Evolutionary conservation across 2,329 filamentous ascomycete species (phyloP).

Genomic region (Arthroderma uncinatum): DNA sequence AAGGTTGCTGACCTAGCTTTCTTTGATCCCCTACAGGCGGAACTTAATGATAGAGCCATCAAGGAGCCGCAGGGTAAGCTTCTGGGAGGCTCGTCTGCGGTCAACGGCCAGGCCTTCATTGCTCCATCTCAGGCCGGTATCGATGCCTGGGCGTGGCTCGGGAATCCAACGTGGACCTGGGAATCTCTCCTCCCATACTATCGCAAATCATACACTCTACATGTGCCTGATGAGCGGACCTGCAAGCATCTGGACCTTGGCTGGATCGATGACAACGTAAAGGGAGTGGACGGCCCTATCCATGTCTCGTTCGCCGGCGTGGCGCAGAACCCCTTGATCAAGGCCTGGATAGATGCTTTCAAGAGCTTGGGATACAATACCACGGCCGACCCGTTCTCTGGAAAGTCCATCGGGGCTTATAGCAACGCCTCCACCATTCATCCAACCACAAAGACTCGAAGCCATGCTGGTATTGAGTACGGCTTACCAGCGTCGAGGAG

Average conservation of each 20-base stretch:
- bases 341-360: slow-evolving; percentile 14
- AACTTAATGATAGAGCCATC: not conserved
- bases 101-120: slow-evolving; percentile 6
- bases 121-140: slow-evolving; percentile 27
- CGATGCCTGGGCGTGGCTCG: slow-evolving; percentile 37
- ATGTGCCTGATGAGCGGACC: slow-evolving; percentile 13
- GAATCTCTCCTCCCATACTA: slow-evolving; percentile 40
- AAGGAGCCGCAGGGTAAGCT: slow-evolving; percentile 4
- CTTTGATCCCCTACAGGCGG: not conserved
- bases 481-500: not conserved
- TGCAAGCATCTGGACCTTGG: slow-evolving; percentile 6
- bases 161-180: slow-evolving; percentile 38
- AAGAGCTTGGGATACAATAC: slow-evolving; percentile 8
- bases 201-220: slow-evolving; percentile 30
- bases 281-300: not conserved
- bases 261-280: not conserved
- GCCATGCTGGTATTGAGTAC: not conserved
- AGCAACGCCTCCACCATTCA: slow-evolving; percentile 15
- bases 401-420: slow-evolving; percentile 26
- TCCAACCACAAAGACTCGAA: slow-evolving; percentile 16
- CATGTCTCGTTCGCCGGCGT: not conserved
- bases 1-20: not conserved
- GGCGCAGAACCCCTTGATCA: not conserved
- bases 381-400: slow-evolving; percentile 10
- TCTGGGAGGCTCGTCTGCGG: slow-evolving; percentile 7